Evolutionary conservation across 805 yeast genomes (phyloP), one percentile per base, ranked within the genome.

Genomic region (Candida nanaspora): DNA sequence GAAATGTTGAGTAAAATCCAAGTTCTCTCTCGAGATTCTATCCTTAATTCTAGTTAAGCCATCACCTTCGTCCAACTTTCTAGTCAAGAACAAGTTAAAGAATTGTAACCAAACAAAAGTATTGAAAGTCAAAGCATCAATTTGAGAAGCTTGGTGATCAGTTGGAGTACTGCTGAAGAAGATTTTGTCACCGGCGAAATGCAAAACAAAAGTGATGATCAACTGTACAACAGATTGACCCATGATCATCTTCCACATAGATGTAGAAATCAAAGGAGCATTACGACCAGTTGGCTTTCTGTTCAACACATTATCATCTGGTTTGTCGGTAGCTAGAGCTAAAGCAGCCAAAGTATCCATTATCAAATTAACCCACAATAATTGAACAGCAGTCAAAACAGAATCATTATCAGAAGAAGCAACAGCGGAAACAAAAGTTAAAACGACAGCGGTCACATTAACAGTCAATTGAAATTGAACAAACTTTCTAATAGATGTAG

Each of bases 271-370:
- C 63, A 93, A 70, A 1, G 94, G 85, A 14, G 78, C 74, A 19
- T 68, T 65, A 55, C 96, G 76, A 27, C 95, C 93, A 33, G 82
- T 87, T 2, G 98, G 99, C 55, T 76, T 80, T 40, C 86, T 72
- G 46, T 83, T 77, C 56, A 93, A 68, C 33, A 86, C 80, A 32
- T 81, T 74, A 37, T 81, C 85, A 52, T 87, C 89, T 0, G 98
- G 98, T 52, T 91, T 89, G 59, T 93, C 98, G 3, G 98, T 93
- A 6, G 98, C 98, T 52, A 93, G 72, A 0, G 98, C 98, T 52
- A 93, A 71, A 3, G 98, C 98, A 3, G 98, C 98, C 47, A 93
- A 74, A 0, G 98, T 93, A 62, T 93, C 98, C 98, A 93, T 93
- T 53, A 93, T 93, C 61, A 93, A 71, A 62, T 93, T 93, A 38